These are phyloP conservation scores for Blastomyces silverae DNA, from an alignment of 2,329 filamentous ascomycete species.

Conservation along the genomic window DNA sequence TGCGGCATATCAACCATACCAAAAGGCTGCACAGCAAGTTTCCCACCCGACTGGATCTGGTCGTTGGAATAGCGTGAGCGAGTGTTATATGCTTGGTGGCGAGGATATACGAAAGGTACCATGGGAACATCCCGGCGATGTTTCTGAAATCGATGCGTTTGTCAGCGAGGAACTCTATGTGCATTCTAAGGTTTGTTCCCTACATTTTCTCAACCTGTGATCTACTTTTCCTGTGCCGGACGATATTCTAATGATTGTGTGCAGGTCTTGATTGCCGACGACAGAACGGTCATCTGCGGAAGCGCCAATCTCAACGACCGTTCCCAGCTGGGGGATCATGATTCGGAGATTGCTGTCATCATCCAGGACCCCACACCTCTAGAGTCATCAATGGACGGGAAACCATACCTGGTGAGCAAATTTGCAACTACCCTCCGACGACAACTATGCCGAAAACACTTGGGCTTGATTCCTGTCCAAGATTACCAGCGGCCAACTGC, in stretches of 20 bases:
- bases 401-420: slow-evolving; percentile 61
- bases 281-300: slow-evolving; percentile 73
- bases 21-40: slow-evolving; percentile 57
- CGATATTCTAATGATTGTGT: slow-evolving; percentile 46
- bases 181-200: slow-evolving; percentile 62
- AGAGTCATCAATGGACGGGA: slow-evolving; percentile 65
- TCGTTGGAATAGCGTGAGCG: slow-evolving; percentile 56
- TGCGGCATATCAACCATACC: slow-evolving; percentile 60
- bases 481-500: slow-evolving; percentile 54
- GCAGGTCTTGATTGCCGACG: slow-evolving; percentile 68
- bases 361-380: slow-evolving; percentile 71
- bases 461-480: slow-evolving; percentile 72
- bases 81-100: slow-evolving; percentile 72
- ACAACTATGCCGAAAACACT: slow-evolving; percentile 82
- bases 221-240: slow-evolving; percentile 19
- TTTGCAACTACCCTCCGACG: slow-evolving; percentile 77
- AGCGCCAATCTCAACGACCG: slow-evolving; percentile 64
- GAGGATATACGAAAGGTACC: slow-evolving; percentile 58
- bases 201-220: neutral
- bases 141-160: slow-evolving; percentile 78
- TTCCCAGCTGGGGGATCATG: slow-evolving; percentile 75
- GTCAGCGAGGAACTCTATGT: slow-evolving; percentile 94
- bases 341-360: slow-evolving; percentile 83
- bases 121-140: slow-evolving; percentile 64
- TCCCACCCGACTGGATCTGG: slow-evolving; percentile 40